These are phyloP conservation scores for Helotiales sp. DNA, from an alignment of 2,329 filamentous ascomycete species.

Conservation along the genomic window DNA sequence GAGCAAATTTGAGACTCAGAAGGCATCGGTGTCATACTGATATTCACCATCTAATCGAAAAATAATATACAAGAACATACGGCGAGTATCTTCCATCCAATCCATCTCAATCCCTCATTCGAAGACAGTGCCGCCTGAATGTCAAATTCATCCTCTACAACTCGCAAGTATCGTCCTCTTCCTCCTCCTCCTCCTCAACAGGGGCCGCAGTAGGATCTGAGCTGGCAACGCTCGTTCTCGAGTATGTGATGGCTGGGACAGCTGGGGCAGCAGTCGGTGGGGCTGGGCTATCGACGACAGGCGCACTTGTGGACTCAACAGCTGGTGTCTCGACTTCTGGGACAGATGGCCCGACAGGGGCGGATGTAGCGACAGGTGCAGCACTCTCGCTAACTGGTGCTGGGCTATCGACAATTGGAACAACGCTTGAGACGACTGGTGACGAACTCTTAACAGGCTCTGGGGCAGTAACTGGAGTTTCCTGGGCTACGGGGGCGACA, in stretches of 20 bases:
- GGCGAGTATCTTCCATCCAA: neutral
- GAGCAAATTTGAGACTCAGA: neutral
- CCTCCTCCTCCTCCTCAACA: neutral
- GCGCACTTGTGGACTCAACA: neutral
- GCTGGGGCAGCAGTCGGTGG: neutral
- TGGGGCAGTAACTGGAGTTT: neutral
- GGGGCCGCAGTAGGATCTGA: neutral
- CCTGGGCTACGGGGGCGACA: neutral
- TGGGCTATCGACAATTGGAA: neutral
- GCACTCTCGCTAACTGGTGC: no score
- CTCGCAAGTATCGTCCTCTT: conserved; percentile 6
- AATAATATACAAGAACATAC: conserved; percentile 1
- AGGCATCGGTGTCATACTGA: neutral
- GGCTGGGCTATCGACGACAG: neutral
- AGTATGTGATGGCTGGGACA: neutral
- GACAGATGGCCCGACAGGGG: neutral
- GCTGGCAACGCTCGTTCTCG: neutral
- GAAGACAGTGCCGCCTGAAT: no score
- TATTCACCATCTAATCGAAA: neutral
- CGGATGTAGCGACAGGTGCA: neutral
- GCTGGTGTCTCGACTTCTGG: neutral
- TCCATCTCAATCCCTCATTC: neutral
- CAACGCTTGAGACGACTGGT: neutral
- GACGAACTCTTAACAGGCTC: neutral
- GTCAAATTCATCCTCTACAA: neutral